Conservation (phyloP, 148 eudicot species). For the Rhododendron vialii region DNA sequence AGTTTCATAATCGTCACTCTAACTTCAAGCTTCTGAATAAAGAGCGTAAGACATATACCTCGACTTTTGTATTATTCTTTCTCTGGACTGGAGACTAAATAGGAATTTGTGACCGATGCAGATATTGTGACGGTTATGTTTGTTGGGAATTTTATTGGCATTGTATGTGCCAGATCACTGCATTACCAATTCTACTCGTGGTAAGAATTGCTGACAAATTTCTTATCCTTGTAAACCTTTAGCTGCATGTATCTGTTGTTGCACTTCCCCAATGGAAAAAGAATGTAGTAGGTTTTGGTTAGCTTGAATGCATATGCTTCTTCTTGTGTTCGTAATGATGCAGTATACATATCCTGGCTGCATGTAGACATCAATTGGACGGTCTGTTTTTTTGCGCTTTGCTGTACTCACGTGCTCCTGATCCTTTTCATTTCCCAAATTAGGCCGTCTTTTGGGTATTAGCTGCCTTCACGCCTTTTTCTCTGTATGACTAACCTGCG, state of each 20-base stretch:
- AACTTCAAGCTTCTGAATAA: slow-evolving; percentile 36
- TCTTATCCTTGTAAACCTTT: neutral
- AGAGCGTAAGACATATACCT: slow-evolving; percentile 54
- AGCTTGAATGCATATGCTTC: neutral
- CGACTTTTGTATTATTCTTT: neutral
- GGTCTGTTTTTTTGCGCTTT: neutral
- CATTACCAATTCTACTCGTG: slow-evolving; percentile 97
- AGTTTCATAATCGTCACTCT: slow-evolving; percentile 24
- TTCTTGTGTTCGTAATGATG: neutral
- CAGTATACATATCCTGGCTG: neutral
- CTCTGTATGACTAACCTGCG: neutral
- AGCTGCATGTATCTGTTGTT: neutral
- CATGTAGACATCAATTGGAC: neutral
- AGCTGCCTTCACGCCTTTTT: neutral
- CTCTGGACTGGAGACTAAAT: slow-evolving; percentile 3
- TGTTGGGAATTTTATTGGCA: slow-evolving; percentile 92
- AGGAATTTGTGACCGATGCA: slow-evolving; percentile 27
- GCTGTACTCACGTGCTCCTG: neutral
- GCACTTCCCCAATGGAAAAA: neutral
- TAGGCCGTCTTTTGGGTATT: neutral
- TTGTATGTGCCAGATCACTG: slow-evolving; percentile 84
- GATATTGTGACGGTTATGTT: slow-evolving; percentile 82
- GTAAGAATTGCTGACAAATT: slow-evolving; percentile 35
- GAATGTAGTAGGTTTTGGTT: neutral
- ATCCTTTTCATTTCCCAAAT: neutral